Base-by-base conservation (phyloP, 495 filamentous ascomycete genomes). In the Tuber aestivum region DNA sequence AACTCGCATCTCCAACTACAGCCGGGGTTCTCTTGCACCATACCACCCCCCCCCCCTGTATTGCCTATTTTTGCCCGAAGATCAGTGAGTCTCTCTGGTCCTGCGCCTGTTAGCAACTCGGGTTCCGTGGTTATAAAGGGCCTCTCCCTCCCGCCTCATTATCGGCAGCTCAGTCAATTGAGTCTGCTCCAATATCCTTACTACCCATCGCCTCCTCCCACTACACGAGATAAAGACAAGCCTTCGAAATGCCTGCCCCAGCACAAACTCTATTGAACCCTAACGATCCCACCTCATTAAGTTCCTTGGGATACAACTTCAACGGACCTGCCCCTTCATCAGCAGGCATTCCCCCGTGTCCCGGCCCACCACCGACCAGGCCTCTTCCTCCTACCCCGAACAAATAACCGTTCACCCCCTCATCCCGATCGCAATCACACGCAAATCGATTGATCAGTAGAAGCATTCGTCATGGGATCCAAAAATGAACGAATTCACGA, bases 271-370 rank as follows among this genome's bases (percentile, higher is more conserved):
- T 83, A 71, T 74, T 81, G 78, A 83, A 79, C 81, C 81, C 81
- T 65, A 83, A 83, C 68, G 81, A 83, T 72, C 78, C 81, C 45
- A 83, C 82, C 76, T 83, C 76, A 37, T 74, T 83, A 27, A 83
- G 76, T 69, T 83, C 81, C 27, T 73, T 83, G 74, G 81, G 81
- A 23, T 83, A 83, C 81, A 83, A 83, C 81, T 83, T 83, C 76
- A 83, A 83, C 70, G 81, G 81, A n/a, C 81, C 81, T 41, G 79
- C 81, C 35, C 82, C 76, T 20, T 76, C 81, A n/a, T 61, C 69
- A 41, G 37, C 69, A 7, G 56, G 56, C 38, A 73, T 83, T 50
- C 81, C 81, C 40, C 81, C 81, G 37, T 82, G 81, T 48, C 81
- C 81, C 41, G 81, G 81, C 32, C 81, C 81, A 69, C 81, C 81